These are phyloP conservation scores for Cylindricascospora bacillispora DNA, from an alignment of 1,139 yeast genomes.

Conservation along the genomic window DNA sequence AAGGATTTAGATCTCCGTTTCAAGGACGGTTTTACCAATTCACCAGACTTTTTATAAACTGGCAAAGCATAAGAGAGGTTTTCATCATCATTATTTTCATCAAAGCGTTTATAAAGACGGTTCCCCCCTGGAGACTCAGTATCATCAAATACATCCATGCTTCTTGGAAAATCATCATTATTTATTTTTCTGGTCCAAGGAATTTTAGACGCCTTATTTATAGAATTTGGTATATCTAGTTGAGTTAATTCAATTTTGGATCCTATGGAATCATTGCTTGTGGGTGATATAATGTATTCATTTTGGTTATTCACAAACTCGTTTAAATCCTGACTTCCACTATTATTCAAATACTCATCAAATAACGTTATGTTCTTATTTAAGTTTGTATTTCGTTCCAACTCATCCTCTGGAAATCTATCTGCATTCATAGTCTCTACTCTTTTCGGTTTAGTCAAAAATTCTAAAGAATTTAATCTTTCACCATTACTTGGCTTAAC, in stretches of 20 bases:
- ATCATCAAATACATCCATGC: background rate
- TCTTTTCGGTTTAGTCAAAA: constrained; percentile 19
- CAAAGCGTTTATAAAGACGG: background rate
- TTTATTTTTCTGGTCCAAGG: no score
- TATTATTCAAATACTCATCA: background rate
- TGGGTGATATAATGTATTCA: no score
- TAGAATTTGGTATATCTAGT: background rate
- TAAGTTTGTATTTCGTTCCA: constrained; percentile 17
- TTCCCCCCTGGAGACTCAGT: constrained; percentile 1
- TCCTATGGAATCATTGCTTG: no score
- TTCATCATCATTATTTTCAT: constrained; percentile 4
- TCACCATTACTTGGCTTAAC: background rate
- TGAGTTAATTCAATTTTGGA: background rate
- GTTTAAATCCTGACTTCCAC: background rate
- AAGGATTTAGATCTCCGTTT: constrained; percentile 23
- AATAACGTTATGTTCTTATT: constrained; percentile 8
- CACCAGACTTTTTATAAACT: constrained; percentile 23
- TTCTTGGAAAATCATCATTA: no score
- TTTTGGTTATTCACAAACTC: no score
- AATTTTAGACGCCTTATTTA: background rate
- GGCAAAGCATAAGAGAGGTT: constrained; percentile 9
- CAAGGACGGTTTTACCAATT: constrained; percentile 17
- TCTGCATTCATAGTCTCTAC: constrained; percentile 11
- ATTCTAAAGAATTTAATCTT: constrained; percentile 13
- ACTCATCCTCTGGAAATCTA: constrained; percentile 12